Conservation (phyloP, 495 filamentous ascomycete species). For the Xanthoparmelia taractica region DNA sequence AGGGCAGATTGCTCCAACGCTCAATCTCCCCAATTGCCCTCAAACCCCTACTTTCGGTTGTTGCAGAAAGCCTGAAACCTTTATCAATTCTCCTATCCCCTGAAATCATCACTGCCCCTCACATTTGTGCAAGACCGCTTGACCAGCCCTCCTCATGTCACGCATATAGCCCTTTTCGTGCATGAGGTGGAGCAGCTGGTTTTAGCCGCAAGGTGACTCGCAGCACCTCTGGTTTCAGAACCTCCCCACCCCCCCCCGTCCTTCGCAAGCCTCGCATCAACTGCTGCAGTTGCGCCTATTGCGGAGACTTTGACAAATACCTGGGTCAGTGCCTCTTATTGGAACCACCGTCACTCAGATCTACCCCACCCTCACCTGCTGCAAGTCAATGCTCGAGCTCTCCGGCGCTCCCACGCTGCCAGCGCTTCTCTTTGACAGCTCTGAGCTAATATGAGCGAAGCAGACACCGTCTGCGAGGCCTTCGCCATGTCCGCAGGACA, state of each 20-base stretch:
- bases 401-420: constrained; percentile 12
- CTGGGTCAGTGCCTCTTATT: constrained; percentile 17
- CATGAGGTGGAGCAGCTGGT: constrained; percentile 23
- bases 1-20: constrained; percentile 14
- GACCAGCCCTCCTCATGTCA: constrained; percentile 20
- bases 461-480: constrained; percentile 22
- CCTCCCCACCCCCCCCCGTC: constrained; percentile 1
- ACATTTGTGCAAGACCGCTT: constrained; percentile 13
- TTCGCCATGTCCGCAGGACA: constrained; percentile 43
- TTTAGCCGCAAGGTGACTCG: constrained; percentile 22
- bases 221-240: constrained; percentile 23
- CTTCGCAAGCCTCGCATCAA: not conserved
- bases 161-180: constrained; percentile 16
- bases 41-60: constrained; percentile 3
- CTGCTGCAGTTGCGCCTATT: constrained; percentile 12
- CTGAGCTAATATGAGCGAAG: constrained; percentile 13
- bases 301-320: constrained; percentile 9
- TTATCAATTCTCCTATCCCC: constrained; percentile 22
- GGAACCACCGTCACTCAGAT: not conserved
- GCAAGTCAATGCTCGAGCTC: constrained; percentile 2
- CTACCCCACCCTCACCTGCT: not conserved
- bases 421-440: constrained; percentile 11
- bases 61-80: constrained; percentile 22
- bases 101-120: constrained; percentile 7
- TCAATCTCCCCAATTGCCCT: constrained; percentile 16